Percentiles rank a stretch among this genome's conserved stretches.
phyloP scores from a whole-genome alignment of 805 yeast genomes.

The Candida stauntonica region DNA sequence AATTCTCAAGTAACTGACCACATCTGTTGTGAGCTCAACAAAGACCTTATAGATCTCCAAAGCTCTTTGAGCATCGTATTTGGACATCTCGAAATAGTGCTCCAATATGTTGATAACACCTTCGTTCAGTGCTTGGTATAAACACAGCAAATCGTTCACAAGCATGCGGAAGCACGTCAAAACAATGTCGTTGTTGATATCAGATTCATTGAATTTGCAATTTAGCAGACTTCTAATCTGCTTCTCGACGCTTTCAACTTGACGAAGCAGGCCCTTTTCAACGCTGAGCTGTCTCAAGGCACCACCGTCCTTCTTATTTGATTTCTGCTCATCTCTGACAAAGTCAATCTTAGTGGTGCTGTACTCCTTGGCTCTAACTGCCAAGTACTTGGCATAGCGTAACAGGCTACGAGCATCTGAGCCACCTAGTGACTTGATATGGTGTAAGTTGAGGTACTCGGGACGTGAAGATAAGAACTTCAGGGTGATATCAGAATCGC shows the following conservation, averaged over 20 bases:
- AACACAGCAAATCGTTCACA: conserved; percentile 81
- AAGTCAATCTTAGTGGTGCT: conserved; percentile 65
- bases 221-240: conserved; percentile 74
- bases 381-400: conserved; percentile 69
- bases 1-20: conserved; percentile 78
- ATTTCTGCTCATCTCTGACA: conserved; percentile 64
- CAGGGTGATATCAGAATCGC: conserved; percentile 72
- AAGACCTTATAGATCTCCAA: conserved; percentile 78
- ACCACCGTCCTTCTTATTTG: conserved; percentile 15
- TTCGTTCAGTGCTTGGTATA: conserved; percentile 89
- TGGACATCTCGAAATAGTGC: conserved; percentile 91
- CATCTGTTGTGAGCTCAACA: conserved; percentile 81
- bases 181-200: conserved; percentile 78
- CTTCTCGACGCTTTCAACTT: conserved; percentile 77
- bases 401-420: conserved; percentile 53
- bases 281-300: conserved; percentile 55
- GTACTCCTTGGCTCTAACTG: conserved; percentile 64
- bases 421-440: conserved; percentile 29
- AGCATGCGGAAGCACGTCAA: conserved; percentile 81
- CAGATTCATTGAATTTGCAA: conserved; percentile 74
- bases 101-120: conserved; percentile 93
- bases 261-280: conserved; percentile 77
- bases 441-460: conserved; percentile 46
- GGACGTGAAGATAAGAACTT: conserved; percentile 49
- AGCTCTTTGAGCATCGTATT: conserved; percentile 81